phyloP scores from a whole-genome alignment of 139 green algal genomes.

The Chlorella sp. region DNA sequence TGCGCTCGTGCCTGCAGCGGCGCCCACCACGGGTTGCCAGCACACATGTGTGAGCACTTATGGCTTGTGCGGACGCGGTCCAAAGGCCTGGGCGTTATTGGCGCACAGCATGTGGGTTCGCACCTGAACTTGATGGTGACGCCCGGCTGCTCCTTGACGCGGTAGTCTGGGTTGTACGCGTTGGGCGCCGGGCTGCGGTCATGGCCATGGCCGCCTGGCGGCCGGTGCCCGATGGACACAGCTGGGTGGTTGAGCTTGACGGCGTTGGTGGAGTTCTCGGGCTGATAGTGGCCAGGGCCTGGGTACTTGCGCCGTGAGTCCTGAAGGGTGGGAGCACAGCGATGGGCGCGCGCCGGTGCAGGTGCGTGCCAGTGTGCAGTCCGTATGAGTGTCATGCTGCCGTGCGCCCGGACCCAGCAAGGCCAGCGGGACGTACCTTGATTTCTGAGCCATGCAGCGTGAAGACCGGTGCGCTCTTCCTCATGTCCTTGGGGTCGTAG shows the following conservation, averaged over 20 bases:
- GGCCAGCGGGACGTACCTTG: neutral
- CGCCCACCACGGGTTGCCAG: too few species aligned
- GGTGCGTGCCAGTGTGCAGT: too few species aligned
- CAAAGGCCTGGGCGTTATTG: too few species aligned
- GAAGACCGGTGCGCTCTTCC: neutral
- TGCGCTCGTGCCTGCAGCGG: too few species aligned
- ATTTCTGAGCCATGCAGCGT: neutral
- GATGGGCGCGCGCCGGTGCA: too few species aligned
- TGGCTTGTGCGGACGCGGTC: too few species aligned
- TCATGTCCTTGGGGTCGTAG: slow-evolving; percentile 6
- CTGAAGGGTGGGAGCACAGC: too few species aligned
- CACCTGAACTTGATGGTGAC: slow-evolving; percentile 1
- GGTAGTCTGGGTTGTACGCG: neutral
- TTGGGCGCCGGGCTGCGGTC: neutral
- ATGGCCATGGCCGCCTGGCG: neutral
- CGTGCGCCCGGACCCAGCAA: too few species aligned
- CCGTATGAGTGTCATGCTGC: too few species aligned
- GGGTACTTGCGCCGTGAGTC: slow-evolving; percentile 7
- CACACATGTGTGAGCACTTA: too few species aligned
- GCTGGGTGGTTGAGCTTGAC: neutral
- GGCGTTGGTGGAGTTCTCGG: neutral
- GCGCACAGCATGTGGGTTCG: too few species aligned
- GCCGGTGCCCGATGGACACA: neutral
- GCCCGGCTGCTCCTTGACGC: slow-evolving; percentile 1
- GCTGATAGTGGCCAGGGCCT: neutral